Evolutionary conservation across 192 early-diverging fungal genomes (phyloP), one percentile per base, ranked within the genome.

Genomic region (Chytriomyces hyalinus): DNA sequence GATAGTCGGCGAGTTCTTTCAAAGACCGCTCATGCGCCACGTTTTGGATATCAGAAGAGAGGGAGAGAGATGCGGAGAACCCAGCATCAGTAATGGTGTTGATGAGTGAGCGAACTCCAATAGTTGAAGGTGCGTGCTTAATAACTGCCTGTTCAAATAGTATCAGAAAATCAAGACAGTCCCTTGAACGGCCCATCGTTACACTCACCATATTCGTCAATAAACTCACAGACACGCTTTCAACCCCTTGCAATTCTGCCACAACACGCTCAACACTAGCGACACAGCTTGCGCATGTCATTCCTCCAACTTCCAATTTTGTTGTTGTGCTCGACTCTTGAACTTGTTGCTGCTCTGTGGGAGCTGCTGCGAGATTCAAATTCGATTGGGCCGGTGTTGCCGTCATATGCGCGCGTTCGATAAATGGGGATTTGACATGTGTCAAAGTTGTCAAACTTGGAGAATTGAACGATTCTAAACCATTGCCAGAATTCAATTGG

Each of bases 31-130:
- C 44, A 74, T 78, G 24, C 78, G 76, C 64, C 75, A 83, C 7
- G 80, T 49, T 70, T 6, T 80, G 28, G 28, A 70, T 65, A 50
- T 83, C 69, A 7, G 80, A 77, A 3, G 75, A 70, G 45, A 79
- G 67, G 6, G 81, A 65, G 0, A 92, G 70, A 17, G 83, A 59
- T 0, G 90, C 87, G 46, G 84, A 82, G 70, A 84, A 93, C 0
- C 92, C 92, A 28, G 90, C 80, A 22, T 89, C 87, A 8, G 87
- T 85, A 45, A 94, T 87, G 9, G 83, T 73, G 6, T 81, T 69
- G 20, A 92, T 87, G 6, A 93, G 70, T n/a, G 89, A 85, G 24
- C 92, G 87, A 9, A 85, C 80, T 15, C 92, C 92, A n/a, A 90
- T 79, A 53, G 81, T 51, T 7, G 46, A 71, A 9, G 87, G 75